Conservation (phyloP, 441 rosid species). For the Geranium incanum region DNA sequence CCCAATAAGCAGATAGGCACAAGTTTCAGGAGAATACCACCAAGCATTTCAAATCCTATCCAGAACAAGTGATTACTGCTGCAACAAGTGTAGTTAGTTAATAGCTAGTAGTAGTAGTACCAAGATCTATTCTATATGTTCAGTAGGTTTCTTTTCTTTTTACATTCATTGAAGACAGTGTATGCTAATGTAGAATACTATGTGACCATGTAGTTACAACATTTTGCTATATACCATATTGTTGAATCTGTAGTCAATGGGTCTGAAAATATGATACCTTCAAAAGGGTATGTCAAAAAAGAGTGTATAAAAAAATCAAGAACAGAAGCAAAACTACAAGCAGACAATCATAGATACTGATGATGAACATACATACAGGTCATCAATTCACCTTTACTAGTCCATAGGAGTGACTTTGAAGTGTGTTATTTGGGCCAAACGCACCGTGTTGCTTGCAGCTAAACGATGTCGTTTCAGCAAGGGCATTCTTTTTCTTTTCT, state of each 20-base stretch:
- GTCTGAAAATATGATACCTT: background rate
- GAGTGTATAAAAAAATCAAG: too few relatives aligned
- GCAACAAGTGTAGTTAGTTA: background rate
- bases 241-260: background rate
- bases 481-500: too few relatives aligned
- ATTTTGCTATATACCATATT: background rate
- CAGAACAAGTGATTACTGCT: background rate
- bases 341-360: too few relatives aligned
- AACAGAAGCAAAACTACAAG: background rate
- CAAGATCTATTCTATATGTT: background rate
- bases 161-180: background rate
- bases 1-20: background rate
- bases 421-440: too few relatives aligned
- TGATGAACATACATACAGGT: too few relatives aligned
- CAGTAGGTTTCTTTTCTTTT: background rate
- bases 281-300: too few relatives aligned
- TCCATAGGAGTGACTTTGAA: too few relatives aligned
- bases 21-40: constrained; percentile 2
- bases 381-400: too few relatives aligned
- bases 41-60: constrained; percentile 3
- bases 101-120: background rate
- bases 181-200: constrained; percentile 5
- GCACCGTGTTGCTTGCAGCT: too few relatives aligned
- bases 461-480: too few relatives aligned
- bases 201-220: background rate